Conservation (phyloP, 768 basidiomycete genomes). For the Pleurotus djamor region DNA sequence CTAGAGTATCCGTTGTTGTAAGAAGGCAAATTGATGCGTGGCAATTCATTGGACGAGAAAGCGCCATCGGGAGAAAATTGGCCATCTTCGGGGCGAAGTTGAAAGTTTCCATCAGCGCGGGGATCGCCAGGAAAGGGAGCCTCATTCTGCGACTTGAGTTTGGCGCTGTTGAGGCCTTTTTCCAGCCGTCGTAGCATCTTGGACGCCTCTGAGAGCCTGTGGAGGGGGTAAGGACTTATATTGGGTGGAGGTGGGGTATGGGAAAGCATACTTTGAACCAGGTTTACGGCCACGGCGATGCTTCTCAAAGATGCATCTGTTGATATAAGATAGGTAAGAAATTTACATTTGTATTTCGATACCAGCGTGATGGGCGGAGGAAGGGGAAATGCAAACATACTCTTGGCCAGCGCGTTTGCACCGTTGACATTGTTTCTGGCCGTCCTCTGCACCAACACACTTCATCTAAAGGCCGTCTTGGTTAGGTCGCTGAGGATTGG, state of each 20-base stretch:
- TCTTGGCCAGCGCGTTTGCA: constrained; percentile 80
- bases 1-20: constrained; percentile 35
- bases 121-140: constrained; percentile 23
- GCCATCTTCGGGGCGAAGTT: constrained; percentile 28
- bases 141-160: constrained; percentile 61
- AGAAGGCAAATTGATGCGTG: constrained; percentile 41
- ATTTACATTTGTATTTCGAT: not conserved
- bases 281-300: constrained; percentile 87
- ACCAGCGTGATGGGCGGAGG: constrained; percentile 10
- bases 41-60: constrained; percentile 45
- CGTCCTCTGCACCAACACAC: constrained; percentile 87
- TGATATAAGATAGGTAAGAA: constrained; percentile 10
- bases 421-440: constrained; percentile 76
- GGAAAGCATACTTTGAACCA: constrained; percentile 77
- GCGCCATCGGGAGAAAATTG: constrained; percentile 29
- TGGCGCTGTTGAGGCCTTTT: constrained; percentile 77
- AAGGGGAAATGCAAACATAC: constrained; percentile 35
- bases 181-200: constrained; percentile 87
- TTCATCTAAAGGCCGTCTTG: constrained; percentile 65
- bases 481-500: constrained; percentile 11
- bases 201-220: constrained; percentile 82
- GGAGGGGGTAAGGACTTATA: constrained; percentile 11
- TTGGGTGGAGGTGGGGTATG: constrained; percentile 9
- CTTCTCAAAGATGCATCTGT: constrained; percentile 84
- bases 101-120: constrained; percentile 26